These are phyloP conservation scores for Penicillium polonicum DNA, from an alignment of 2,329 filamentous ascomycete genomes.

Conservation along the genomic window DNA sequence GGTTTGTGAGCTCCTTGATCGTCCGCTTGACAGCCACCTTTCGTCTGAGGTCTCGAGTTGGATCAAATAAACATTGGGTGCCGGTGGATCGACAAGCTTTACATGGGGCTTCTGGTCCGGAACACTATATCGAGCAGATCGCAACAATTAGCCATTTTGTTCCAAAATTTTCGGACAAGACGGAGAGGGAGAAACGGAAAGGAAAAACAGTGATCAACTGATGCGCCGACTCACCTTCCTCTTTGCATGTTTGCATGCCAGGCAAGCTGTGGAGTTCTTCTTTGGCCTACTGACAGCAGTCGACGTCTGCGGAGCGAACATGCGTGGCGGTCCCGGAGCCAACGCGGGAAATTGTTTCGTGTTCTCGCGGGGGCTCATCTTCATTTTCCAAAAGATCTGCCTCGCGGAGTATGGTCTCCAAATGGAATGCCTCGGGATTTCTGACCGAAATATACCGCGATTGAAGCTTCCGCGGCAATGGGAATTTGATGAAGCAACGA, in stretches of 20 bases:
- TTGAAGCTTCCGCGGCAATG: background rate
- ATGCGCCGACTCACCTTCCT: constrained; percentile 30
- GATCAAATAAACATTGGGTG: constrained; percentile 38
- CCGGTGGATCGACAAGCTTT: constrained; percentile 34
- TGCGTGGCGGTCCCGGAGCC: constrained; percentile 29
- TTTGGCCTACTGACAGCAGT: constrained; percentile 30
- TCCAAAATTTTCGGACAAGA: background rate
- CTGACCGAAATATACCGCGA: background rate
- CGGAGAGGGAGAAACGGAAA: background rate
- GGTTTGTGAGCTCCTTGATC: constrained; percentile 35
- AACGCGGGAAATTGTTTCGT: constrained; percentile 29
- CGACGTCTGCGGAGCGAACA: constrained; percentile 17
- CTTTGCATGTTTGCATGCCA: constrained; percentile 38
- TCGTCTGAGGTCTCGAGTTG: constrained; percentile 37
- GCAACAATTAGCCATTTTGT: constrained; percentile 3
- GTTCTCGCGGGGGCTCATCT: constrained; percentile 19
- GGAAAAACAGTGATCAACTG: background rate
- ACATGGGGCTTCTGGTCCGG: constrained; percentile 37
- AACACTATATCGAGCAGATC: constrained; percentile 30
- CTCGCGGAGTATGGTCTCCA: background rate
- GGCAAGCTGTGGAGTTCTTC: constrained; percentile 40
- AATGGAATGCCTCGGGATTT: background rate
- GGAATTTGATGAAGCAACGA: background rate
- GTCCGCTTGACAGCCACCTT: constrained; percentile 40
- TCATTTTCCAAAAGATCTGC: background rate